A percentile compares a stretch with the other conserved stretches of the same genome.
Evolutionary conservation across 768 basidiomycete species (phyloP).

Genomic region (Kwoniella newhampshirensis): DNA sequence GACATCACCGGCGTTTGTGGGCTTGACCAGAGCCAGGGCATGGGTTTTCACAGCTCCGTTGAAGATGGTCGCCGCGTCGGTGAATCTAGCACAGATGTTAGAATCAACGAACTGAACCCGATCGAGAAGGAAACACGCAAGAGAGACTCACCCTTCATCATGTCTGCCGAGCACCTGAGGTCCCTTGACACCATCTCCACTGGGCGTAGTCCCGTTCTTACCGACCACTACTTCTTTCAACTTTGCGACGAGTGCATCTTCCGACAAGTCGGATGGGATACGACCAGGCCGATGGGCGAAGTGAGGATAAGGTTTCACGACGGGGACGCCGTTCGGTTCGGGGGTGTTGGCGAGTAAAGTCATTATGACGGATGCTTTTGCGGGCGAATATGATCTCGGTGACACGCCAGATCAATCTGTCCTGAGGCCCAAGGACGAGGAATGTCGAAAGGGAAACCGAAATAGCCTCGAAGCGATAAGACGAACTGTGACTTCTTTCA

Average conservation of each 20-base stretch:
- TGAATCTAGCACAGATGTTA: too few species aligned
- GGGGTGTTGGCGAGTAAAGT: too few species aligned
- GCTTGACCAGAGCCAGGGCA: slow-evolving; percentile 68
- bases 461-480: too few species aligned
- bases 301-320: slow-evolving; percentile 19
- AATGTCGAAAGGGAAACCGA: too few species aligned
- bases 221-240: slow-evolving; percentile 10
- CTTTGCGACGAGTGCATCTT: slow-evolving; percentile 9
- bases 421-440: too few species aligned
- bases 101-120: too few species aligned
- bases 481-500: too few species aligned
- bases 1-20: slow-evolving; percentile 75
- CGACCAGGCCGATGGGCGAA: slow-evolving; percentile 14
- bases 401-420: too few species aligned
- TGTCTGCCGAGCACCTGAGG: slow-evolving; percentile 19
- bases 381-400: too few species aligned
- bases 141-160: slow-evolving; percentile 27
- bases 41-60: slow-evolving; percentile 70
- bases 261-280: neutral
- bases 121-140: too few species aligned
- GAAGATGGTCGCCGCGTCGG: slow-evolving; percentile 58
- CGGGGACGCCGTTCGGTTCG: too few species aligned
- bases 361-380: too few species aligned
- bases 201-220: neutral
- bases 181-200: neutral